phyloP scores from a whole-genome alignment of 106 monocot genomes.

The Posidonia australis region DNA sequence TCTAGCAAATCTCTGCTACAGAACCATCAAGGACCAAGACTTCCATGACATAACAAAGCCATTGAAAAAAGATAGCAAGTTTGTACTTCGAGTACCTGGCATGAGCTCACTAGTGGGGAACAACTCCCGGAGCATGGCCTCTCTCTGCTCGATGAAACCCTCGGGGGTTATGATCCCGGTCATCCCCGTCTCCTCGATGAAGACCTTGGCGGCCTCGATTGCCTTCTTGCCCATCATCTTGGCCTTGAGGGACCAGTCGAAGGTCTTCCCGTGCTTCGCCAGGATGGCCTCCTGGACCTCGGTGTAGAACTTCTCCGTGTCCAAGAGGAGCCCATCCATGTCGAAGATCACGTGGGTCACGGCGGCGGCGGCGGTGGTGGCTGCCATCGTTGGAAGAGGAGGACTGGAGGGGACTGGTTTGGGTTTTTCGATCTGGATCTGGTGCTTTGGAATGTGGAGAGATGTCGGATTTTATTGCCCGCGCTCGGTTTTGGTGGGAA shows the following conservation, averaged over 20 bases:
- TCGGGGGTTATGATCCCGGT: slow-evolving; percentile 54
- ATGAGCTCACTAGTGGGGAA: slow-evolving; percentile 59
- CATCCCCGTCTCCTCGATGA: slow-evolving; percentile 65
- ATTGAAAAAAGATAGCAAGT: too few species aligned
- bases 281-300: slow-evolving; percentile 77
- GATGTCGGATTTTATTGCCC: too few species aligned
- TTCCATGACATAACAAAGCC: too few species aligned
- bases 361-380: too few species aligned
- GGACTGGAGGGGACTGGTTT: too few species aligned
- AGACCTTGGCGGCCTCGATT: slow-evolving; percentile 68
- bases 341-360: too few species aligned
- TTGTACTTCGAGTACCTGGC: slow-evolving; percentile 86
- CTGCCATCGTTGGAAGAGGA: too few species aligned
- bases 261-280: slow-evolving; percentile 72
- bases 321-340: slow-evolving; percentile 15
- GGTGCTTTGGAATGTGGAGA: too few species aligned
- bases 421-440: too few species aligned
- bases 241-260: slow-evolving; percentile 92
- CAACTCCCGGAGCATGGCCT: slow-evolving; percentile 69
- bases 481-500: too few species aligned
- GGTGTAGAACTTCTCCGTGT: slow-evolving; percentile 89
- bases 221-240: slow-evolving; percentile 97
- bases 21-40: too few species aligned
- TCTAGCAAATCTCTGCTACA: too few species aligned
- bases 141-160: slow-evolving; percentile 73